A percentile compares a stretch with the other conserved stretches of the same genome.
Evolutionary conservation across 1,284 basidiomycete species (phyloP).

Genomic region (Ceratobasidium papillatum): DNA sequence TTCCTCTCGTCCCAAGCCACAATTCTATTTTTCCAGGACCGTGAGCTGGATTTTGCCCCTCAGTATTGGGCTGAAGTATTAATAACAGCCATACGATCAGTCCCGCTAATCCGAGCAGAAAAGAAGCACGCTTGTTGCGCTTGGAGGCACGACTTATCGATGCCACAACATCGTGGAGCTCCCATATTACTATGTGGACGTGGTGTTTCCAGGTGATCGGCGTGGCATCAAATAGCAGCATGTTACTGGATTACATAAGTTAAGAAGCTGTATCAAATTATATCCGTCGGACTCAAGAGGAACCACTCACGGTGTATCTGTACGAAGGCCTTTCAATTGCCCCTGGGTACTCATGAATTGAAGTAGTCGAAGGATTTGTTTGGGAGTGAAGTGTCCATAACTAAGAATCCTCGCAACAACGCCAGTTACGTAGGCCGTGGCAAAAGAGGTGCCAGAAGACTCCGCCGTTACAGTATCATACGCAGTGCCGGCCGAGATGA

Average conservation of each 20-base stretch:
- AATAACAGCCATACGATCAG: too few species aligned
- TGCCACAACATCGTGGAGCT: not conserved
- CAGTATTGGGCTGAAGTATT: too few species aligned
- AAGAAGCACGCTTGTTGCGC: too few species aligned
- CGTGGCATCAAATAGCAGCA: not conserved
- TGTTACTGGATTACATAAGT: not conserved
- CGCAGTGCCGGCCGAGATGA: conserved; percentile 44
- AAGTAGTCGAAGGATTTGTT: not conserved
- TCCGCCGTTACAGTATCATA: not conserved
- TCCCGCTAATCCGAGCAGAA: too few species aligned
- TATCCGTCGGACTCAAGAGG: not conserved
- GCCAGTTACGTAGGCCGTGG: not conserved
- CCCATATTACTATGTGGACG: not conserved
- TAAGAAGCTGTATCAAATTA: not conserved
- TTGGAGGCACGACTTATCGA: too few species aligned
- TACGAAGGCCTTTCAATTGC: not conserved
- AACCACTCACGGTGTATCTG: not conserved
- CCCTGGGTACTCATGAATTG: not conserved
- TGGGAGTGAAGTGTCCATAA: not conserved
- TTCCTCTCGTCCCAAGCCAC: too few species aligned
- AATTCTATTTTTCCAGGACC: too few species aligned
- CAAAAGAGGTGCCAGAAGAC: not conserved
- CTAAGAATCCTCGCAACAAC: not conserved
- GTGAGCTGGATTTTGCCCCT: too few species aligned
- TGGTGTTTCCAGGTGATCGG: not conserved